phyloP scores from a whole-genome alignment of 2,329 filamentous ascomycete species.

The Chrysoporthe cubensis region DNA sequence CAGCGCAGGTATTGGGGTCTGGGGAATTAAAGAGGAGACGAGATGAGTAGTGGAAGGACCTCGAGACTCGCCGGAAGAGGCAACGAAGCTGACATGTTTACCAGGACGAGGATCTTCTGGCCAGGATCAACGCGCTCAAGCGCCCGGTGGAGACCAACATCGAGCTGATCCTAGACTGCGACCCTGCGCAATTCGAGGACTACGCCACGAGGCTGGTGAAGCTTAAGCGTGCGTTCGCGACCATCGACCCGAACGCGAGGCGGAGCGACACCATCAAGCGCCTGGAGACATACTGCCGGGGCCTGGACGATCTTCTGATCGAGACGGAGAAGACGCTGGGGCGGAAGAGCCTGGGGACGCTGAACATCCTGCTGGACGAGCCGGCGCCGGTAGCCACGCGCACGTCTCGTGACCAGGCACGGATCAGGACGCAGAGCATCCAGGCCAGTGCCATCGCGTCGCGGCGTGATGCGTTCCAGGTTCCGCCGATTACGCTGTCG shows the following conservation, averaged over 20 bases:
- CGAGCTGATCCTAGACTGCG: slow-evolving; percentile 11
- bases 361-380: slow-evolving; percentile 14
- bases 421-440: slow-evolving; percentile 13
- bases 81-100: neutral
- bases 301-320: slow-evolving; percentile 13
- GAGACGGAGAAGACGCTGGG: slow-evolving; percentile 13
- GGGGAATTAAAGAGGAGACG: neutral
- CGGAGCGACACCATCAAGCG: neutral
- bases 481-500: neutral
- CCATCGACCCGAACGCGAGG: neutral
- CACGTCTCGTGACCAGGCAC: slow-evolving; percentile 11
- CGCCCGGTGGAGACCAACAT: slow-evolving; percentile 9
- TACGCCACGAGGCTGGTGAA: slow-evolving; percentile 9
- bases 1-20: neutral
- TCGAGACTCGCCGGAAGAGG: neutral
- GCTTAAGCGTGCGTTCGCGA: slow-evolving; percentile 8
- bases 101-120: slow-evolving; percentile 9
- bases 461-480: neutral
- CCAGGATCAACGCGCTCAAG: slow-evolving; percentile 8
- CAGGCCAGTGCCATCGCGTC: slow-evolving; percentile 9
- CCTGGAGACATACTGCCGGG: slow-evolving; percentile 13
- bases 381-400: slow-evolving; percentile 5
- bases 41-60: neutral
- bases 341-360: slow-evolving; percentile 3
- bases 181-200: slow-evolving; percentile 7